Percentiles rank a stretch among this genome's conserved stretches.
phyloP scores from a whole-genome alignment of 2,329 filamentous ascomycete species.

The Graphilbum sp. region DNA sequence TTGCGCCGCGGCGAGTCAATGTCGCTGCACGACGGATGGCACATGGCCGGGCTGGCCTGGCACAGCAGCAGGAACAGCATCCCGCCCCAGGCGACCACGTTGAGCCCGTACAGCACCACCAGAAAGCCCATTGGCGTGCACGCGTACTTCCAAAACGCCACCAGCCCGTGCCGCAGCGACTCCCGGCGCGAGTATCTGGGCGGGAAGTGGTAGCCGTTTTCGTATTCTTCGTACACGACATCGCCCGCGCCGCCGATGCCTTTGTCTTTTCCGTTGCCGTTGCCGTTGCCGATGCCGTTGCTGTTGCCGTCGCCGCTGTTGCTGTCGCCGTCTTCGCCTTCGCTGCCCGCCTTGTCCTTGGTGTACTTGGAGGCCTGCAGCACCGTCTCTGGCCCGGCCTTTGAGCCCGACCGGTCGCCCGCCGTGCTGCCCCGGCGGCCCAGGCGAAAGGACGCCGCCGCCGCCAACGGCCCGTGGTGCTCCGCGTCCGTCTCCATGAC shows the following conservation, averaged over 20 bases:
- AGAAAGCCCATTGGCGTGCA: constrained; percentile 61
- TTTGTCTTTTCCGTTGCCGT: background rate
- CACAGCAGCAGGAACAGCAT: constrained; percentile 79
- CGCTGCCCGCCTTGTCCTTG: background rate
- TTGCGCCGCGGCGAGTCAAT: constrained; percentile 61
- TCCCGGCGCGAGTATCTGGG: constrained; percentile 43
- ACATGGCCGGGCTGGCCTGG: constrained; percentile 60
- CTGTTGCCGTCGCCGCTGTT: background rate
- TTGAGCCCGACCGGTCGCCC: too few species aligned
- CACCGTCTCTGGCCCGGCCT: background rate
- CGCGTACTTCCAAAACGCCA: constrained; percentile 56
- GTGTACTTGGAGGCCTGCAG: too few species aligned
- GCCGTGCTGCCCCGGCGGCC: too few species aligned
- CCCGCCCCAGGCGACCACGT: constrained; percentile 76
- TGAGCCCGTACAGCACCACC: constrained; percentile 63
- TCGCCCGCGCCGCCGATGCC: background rate
- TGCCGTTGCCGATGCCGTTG: background rate
- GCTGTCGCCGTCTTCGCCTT: background rate
- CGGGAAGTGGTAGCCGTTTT: constrained; percentile 51
- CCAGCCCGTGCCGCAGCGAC: constrained; percentile 38
- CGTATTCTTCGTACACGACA: constrained; percentile 23
- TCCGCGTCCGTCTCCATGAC: constrained; percentile 5
- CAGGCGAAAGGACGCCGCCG: too few species aligned
- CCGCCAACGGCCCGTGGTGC: constrained; percentile 1
- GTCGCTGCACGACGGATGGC: constrained; percentile 50